Evolutionary conservation across 2,329 filamentous ascomycete species (phyloP).

Genomic region (Aspergillus vadensis): DNA sequence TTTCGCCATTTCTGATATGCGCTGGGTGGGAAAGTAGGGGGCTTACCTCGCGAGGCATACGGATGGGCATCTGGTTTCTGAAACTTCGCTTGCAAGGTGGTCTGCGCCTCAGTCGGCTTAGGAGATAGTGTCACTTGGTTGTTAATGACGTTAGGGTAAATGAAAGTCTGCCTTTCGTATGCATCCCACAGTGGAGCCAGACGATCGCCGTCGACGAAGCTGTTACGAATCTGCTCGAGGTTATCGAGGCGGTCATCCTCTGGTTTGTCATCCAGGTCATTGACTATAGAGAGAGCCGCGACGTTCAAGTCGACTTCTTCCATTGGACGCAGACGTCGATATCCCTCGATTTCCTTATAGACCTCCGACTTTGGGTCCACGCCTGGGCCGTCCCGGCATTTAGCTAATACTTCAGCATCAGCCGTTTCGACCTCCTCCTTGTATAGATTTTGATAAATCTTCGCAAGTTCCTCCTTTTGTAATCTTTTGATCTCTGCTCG

Average conservation of each 20-base stretch:
- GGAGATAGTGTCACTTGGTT: conserved; percentile 14
- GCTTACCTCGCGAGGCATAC: background rate
- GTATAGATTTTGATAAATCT: conserved; percentile 16
- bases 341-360: conserved; percentile 19
- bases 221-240: background rate
- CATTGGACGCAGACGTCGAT: conserved; percentile 5
- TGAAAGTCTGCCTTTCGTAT: conserved; percentile 17
- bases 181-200: conserved; percentile 12
- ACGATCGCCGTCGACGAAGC: background rate
- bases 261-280: background rate
- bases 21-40: background rate
- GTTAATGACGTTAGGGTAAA: conserved; percentile 21
- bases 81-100: conserved; percentile 3
- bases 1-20: conserved; percentile 12
- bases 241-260: background rate
- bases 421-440: conserved; percentile 8
- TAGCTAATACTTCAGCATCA: conserved; percentile 24
- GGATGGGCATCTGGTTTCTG: background rate
- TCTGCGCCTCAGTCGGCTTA: conserved; percentile 17
- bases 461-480: conserved; percentile 20
- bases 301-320: background rate
- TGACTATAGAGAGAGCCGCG: background rate
- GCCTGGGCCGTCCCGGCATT: conserved; percentile 33
- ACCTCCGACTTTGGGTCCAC: conserved; percentile 25
- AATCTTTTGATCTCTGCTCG: conserved; percentile 25